Evolutionary conservation across 2,329 filamentous ascomycete genomes (phyloP), one percentile per base, ranked within the genome.

Genomic region (Ustilaginoidea virens): DNA sequence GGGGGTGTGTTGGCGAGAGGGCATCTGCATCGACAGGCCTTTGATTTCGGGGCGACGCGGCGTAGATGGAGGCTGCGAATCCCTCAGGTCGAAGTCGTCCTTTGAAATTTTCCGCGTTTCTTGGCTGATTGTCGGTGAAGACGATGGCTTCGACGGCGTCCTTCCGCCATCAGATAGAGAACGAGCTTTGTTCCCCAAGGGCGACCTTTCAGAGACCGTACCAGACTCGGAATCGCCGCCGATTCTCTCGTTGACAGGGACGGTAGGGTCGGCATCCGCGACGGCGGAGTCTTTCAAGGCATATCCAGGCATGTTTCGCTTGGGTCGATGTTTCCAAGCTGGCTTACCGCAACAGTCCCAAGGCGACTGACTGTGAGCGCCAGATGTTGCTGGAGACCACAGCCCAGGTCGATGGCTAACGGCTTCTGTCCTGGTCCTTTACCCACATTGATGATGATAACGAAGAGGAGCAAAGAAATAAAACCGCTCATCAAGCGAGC

Each of bases 21-120:
- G 48, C 38, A 53, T 43, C 23, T 52, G 48, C 31, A 48, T 41
- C 43, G 46, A 55, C 47, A 90, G 61, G 22, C 73, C 74, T 32
- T 72, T 68, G 20, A 77, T 67, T 24, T 70, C 69, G 28, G 74
- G 64, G 36, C 79, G 68, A 34, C 73, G 67, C n/a, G 83, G 81
- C 6, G 82, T 92, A 27, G 67, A 66, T n/a, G 78, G 76, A 20
- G 46, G 41, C 16, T 46, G 43, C 27, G 44, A 23, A 39, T 58
- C 52, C 24, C 56, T 51, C 32, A 78, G 56, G 31, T 60, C 60
- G 44, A 62, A 73, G 44, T 82, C 77, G 53, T 81, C 75, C 48
- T 79, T 79, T 33, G 69, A 75, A 13, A 63, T 61, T 27, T 61
- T 56, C 11, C 63, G 58, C 23, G 63, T 49, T n/a, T 66, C 59